Conservation (phyloP, 805 yeast genomes). For the Candida xiaguanensis region DNA sequence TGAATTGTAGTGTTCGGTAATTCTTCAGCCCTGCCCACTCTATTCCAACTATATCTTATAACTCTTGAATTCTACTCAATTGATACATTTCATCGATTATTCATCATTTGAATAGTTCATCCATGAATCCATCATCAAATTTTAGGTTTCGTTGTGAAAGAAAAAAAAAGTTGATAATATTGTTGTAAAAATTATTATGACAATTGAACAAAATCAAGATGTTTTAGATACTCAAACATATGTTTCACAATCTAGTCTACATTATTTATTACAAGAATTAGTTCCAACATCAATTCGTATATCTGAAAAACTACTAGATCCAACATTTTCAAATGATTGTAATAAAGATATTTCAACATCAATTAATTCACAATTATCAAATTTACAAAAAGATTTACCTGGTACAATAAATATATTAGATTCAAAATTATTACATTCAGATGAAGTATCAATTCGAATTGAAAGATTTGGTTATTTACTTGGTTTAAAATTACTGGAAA, state of each 20-base stretch:
- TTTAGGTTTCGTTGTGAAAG: too few species aligned
- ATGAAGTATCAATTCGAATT: constrained; percentile 55
- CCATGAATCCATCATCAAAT: too few species aligned
- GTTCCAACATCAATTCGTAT: constrained; percentile 71
- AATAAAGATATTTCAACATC: constrained; percentile 19
- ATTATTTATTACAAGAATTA: constrained; percentile 68
- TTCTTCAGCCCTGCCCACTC: too few species aligned
- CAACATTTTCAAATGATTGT: constrained; percentile 12
- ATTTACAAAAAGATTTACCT: constrained; percentile 30
- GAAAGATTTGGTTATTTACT: constrained; percentile 70
- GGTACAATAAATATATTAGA: constrained; percentile 44
- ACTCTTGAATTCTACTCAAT: too few species aligned
- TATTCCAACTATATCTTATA: too few species aligned
- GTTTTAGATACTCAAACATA: constrained; percentile 23
- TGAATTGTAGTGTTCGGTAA: too few species aligned
- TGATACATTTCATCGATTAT: too few species aligned
- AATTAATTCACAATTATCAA: constrained; percentile 24
- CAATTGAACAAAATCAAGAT: constrained; percentile 8
- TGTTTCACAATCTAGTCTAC: constrained; percentile 56
- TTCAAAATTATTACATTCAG: constrained; percentile 31
- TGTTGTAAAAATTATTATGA: neutral
- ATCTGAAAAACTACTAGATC: constrained; percentile 38
- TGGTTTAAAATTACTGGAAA: constrained; percentile 55
- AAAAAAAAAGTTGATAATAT: neutral
- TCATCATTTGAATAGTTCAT: too few species aligned